Conservation (phyloP, 1,284 basidiomycete genomes). For the Uromyces viciae-fabae region DNA sequence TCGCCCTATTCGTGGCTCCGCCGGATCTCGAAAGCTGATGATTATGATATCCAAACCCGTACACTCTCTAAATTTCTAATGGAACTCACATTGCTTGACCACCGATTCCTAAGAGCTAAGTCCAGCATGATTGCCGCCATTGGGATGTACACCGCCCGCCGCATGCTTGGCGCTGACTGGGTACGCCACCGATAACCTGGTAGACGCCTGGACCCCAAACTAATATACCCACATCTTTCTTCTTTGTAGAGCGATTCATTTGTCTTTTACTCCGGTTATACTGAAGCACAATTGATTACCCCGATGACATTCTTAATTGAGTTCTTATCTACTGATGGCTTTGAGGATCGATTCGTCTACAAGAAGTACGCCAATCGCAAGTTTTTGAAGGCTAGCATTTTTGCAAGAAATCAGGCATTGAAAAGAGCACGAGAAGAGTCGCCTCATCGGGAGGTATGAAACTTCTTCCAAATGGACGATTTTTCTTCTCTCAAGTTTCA, state of each 20-base stretch:
- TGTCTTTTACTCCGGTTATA: conserved; percentile 87
- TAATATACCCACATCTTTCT: conserved; percentile 32
- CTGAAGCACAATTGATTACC: conserved; percentile 78
- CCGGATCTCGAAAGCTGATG: conserved; percentile 96
- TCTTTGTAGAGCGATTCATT: conserved; percentile 73
- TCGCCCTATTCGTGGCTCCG: conserved; percentile 99
- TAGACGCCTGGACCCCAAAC: too few relatives aligned
- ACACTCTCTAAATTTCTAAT: conserved; percentile 97
- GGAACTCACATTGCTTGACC: conserved; percentile 88
- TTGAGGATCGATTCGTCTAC: conserved; percentile 81
- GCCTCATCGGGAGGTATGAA: background rate
- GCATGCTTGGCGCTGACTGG: conserved; percentile 89
- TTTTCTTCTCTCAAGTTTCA: background rate
- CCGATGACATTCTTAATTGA: conserved; percentile 81
- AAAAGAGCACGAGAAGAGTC: conserved; percentile 38
- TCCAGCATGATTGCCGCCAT: conserved; percentile 94
- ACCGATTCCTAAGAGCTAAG: conserved; percentile 88
- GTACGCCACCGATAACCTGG: conserved; percentile 60
- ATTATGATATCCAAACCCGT: conserved; percentile 96
- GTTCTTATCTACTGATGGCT: conserved; percentile 74
- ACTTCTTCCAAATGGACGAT: background rate
- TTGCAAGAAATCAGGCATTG: conserved; percentile 60
- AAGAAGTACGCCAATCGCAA: conserved; percentile 97
- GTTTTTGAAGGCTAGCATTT: conserved; percentile 74
- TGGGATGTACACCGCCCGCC: conserved; percentile 90